phyloP scores from a whole-genome alignment of 257 asterid species.

The Penstemon barbatus region DNA sequence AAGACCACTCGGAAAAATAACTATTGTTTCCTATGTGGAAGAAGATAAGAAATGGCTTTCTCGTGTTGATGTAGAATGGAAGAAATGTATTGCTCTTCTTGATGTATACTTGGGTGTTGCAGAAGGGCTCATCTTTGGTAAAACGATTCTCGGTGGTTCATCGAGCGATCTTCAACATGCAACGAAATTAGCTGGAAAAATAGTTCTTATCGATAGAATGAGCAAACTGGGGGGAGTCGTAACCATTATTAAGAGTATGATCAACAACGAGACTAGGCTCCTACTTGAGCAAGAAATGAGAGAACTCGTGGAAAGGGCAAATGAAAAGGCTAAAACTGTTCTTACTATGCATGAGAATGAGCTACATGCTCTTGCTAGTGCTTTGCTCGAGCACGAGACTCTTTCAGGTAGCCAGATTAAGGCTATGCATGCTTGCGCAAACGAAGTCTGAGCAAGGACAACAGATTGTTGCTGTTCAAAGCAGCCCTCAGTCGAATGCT shows the following conservation, averaged over 20 bases:
- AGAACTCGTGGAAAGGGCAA: constrained; percentile 60
- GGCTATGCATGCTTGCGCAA: constrained; percentile 45
- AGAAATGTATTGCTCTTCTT: too few relatives aligned
- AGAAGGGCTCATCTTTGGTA: constrained; percentile 85
- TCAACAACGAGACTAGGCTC: constrained; percentile 73
- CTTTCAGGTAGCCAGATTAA: constrained; percentile 51
- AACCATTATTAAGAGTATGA: constrained; percentile 78
- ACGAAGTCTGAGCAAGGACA: constrained; percentile 36
- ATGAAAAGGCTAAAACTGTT: constrained; percentile 64
- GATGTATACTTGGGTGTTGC: constrained; percentile 54
- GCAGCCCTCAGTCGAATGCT: too few relatives aligned
- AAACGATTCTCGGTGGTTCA: constrained; percentile 45
- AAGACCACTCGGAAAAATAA: constrained; percentile 79
- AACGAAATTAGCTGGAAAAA: constrained; percentile 62
- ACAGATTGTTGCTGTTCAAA: constrained; percentile 35
- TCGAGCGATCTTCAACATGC: constrained; percentile 48
- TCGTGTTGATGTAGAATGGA: constrained; percentile 50
- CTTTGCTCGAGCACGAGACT: constrained; percentile 79
- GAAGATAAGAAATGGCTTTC: constrained; percentile 89
- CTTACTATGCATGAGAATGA: constrained; percentile 60
- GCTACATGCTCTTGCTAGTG: constrained; percentile 82
- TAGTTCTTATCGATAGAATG: constrained; percentile 86
- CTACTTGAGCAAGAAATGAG: constrained; percentile 74
- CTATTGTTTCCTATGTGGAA: constrained; percentile 73
- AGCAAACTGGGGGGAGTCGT: constrained; percentile 77